Base-by-base conservation (phyloP, 805 yeast species). In the Lipomyces kockii region DNA sequence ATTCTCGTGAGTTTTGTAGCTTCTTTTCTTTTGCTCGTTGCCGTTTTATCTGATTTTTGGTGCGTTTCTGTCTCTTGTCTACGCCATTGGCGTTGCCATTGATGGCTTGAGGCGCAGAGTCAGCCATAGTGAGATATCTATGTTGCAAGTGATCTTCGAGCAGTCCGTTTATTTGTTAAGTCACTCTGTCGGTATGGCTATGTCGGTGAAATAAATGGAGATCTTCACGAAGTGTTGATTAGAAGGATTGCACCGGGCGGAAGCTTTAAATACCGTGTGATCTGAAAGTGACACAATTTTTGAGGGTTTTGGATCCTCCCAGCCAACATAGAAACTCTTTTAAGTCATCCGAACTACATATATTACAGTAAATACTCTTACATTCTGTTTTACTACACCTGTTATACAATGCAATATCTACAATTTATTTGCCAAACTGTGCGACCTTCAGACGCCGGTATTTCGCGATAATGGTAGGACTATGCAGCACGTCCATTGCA, bases 401-500 rank as follows among this genome's bases (percentile, higher is more conserved):
- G 20, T 27, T 59, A 58, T 49, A 58, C 54, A 46, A 43, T 54
- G 27, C 14, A n/a, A 35, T 58, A 8, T 35, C 8, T 29, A 22
- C 27, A 32, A 32, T 29, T 54, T n/a, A 62, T 22, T 29, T 11
- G 52, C 9, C 20, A 14, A 64, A 25, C 37, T 60, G 49, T 17
- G 57, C 63, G n/a, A 64, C 51, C 35, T 63, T 66, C 25, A 37
- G 37, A 27, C 71, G 62, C 57, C 71, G 58, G 75, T 85, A 91
- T 73, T 88, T 88, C 68, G 89, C 93, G 58, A 92, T 80, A 37
- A 86, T 65, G 0, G 80, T 80, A 55, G 83, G 84, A 57, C 91
- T 86, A 11, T 80, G 78, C 58, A 94, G 79, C 0, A 94, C 97
- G 61, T 82, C 80, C 87, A 88, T 89, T 0, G 99, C 99, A 0